Percentiles rank a stretch among this genome's conserved stretches.
Evolutionary conservation across 352 stramenopile genomes (phyloP).

Genomic region (Globisporangium barbulae): DNA sequence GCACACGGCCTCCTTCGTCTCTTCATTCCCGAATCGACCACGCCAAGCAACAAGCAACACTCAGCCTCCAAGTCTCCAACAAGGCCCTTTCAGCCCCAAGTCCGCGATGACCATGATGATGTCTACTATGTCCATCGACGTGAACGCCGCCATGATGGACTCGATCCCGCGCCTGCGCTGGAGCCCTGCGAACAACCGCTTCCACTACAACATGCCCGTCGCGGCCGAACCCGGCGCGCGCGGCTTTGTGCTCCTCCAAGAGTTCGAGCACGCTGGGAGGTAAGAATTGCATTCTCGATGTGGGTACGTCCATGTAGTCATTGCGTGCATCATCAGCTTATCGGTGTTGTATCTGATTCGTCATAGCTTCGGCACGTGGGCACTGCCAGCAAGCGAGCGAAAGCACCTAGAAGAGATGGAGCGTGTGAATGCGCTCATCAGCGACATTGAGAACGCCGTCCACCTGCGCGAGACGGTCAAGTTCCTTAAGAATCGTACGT

Average conservation of each 20-base stretch:
- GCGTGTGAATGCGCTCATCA: slow-evolving; percentile 65
- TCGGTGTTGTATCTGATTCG: not conserved
- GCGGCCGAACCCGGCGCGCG: slow-evolving; percentile 50
- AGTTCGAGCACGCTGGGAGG: slow-evolving; percentile 58
- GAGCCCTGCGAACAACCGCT: slow-evolving; percentile 68
- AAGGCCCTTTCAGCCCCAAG: slow-evolving; percentile 7
- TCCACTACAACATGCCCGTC: slow-evolving; percentile 72
- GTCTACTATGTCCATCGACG: slow-evolving; percentile 30
- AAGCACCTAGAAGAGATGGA: slow-evolving; percentile 74
- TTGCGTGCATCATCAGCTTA: not conserved
- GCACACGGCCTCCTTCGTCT: not conserved
- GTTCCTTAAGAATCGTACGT: slow-evolving; percentile 49
- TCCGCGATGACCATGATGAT: slow-evolving; percentile 56
- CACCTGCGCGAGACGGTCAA: slow-evolving; percentile 59
- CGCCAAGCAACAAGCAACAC: slow-evolving; percentile 14
- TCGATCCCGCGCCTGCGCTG: slow-evolving; percentile 71
- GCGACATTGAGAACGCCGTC: slow-evolving; percentile 65
- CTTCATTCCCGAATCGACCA: slow-evolving; percentile 7
- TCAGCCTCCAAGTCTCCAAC: not conserved
- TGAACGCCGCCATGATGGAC: slow-evolving; percentile 35
- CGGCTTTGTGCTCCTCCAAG: slow-evolving; percentile 71
- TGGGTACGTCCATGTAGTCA: not conserved
- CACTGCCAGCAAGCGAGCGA: slow-evolving; percentile 49
- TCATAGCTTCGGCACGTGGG: slow-evolving; percentile 23
- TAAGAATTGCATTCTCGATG: not conserved